Percentiles rank a stretch among this genome's conserved stretches.
phyloP scores from a whole-genome alignment of 2,329 filamentous ascomycete species.

The Calonectria pseudoreteaudii region DNA sequence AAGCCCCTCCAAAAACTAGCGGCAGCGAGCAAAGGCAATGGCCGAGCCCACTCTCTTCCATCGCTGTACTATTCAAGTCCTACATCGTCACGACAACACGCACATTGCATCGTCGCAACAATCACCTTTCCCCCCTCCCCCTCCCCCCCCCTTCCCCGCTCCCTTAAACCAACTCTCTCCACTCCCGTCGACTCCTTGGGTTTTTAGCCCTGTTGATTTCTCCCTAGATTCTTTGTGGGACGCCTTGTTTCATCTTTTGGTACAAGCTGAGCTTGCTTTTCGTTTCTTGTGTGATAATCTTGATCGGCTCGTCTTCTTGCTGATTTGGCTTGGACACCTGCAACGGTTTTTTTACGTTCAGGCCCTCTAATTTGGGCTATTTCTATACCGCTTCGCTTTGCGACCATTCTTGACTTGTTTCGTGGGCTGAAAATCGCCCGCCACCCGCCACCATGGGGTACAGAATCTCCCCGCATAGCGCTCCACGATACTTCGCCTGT shows the following conservation, averaged over 20 bases:
- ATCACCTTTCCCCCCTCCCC: constrained; percentile 19
- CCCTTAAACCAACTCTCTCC: not conserved
- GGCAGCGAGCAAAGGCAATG: constrained; percentile 12
- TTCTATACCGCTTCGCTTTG: constrained; percentile 24
- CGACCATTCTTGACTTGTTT: constrained; percentile 20
- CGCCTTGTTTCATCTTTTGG: constrained; percentile 1
- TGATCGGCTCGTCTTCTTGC: constrained; percentile 7
- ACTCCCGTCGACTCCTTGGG: constrained; percentile 12
- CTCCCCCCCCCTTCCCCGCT: constrained; percentile 15
- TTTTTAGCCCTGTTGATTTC: constrained; percentile 15
- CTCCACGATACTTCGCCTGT: constrained; percentile 1
- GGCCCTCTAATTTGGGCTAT: constrained; percentile 27
- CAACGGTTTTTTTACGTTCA: constrained; percentile 36
- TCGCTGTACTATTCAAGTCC: constrained; percentile 13
- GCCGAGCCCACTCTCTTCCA: constrained; percentile 29
- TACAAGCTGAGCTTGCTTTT: constrained; percentile 13
- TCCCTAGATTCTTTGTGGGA: constrained; percentile 21
- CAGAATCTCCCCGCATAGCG: constrained; percentile 14
- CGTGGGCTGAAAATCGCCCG: constrained; percentile 39
- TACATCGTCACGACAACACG: constrained; percentile 39
- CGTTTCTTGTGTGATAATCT: constrained; percentile 14
- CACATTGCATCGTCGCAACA: constrained; percentile 23
- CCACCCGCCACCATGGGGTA: constrained; percentile 46
- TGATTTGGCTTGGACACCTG: constrained; percentile 20
- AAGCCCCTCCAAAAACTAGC: constrained; percentile 35